Percentiles rank a stretch among this genome's conserved stretches.
Evolutionary conservation across 768 basidiomycete genomes (phyloP).

Genomic region (Suillus spraguei): DNA sequence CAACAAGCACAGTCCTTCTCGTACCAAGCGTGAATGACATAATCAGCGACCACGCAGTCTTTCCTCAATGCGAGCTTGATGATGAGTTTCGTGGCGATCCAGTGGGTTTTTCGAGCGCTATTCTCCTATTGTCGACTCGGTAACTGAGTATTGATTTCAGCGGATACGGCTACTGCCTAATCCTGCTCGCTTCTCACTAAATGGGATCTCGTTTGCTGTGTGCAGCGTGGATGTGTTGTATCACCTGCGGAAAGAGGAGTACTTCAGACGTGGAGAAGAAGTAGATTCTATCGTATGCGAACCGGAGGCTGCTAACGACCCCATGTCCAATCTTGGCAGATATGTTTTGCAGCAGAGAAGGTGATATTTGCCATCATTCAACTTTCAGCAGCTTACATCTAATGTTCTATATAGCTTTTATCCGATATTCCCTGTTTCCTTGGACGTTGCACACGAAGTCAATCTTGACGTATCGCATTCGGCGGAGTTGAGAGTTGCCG

Average conservation of each 20-base stretch:
- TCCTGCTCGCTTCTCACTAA: slow-evolving; percentile 83
- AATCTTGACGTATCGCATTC: slow-evolving; percentile 90
- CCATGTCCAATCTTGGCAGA: slow-evolving; percentile 77
- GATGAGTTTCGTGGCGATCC: slow-evolving; percentile 46
- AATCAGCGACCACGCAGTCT: slow-evolving; percentile 76
- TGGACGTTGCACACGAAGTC: slow-evolving; percentile 73
- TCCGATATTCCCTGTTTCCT: slow-evolving; percentile 88
- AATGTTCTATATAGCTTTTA: slow-evolving; percentile 68
- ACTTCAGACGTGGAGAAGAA: slow-evolving; percentile 66
- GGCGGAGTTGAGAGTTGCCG: slow-evolving; percentile 42
- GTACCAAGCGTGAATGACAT: slow-evolving; percentile 86
- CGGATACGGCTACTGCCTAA: slow-evolving; percentile 83
- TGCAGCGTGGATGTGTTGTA: slow-evolving; percentile 89
- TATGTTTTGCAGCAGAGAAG: slow-evolving; percentile 87
- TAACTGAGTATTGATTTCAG: slow-evolving; percentile 40
- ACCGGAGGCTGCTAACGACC: slow-evolving; percentile 59
- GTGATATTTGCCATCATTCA: slow-evolving; percentile 40
- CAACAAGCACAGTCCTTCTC: slow-evolving; percentile 72
- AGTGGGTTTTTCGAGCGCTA: slow-evolving; percentile 39
- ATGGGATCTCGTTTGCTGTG: slow-evolving; percentile 76
- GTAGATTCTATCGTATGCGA: slow-evolving; percentile 47
- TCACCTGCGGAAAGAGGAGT: slow-evolving; percentile 86
- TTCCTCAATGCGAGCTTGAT: slow-evolving; percentile 76
- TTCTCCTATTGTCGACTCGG: not conserved
- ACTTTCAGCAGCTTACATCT: slow-evolving; percentile 6